Conservation (phyloP, 805 yeast genomes). For the Sugiyamaella valdiviana region DNA sequence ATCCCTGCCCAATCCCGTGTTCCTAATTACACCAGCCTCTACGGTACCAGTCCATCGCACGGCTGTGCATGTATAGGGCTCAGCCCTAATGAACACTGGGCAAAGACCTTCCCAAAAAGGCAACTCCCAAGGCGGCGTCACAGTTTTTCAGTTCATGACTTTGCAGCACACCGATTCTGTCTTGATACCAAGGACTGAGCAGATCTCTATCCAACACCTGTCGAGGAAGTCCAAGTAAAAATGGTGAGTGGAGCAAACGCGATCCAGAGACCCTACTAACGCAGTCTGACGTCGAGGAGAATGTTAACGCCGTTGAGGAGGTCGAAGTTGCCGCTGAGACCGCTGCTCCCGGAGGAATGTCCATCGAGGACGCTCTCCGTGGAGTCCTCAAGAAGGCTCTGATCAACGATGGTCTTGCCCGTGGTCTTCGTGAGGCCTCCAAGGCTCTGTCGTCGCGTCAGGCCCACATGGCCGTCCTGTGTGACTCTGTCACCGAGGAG, state of each 20-base stretch:
- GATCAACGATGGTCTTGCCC: conserved; percentile 99
- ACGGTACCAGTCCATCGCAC: no score
- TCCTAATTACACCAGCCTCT: no score
- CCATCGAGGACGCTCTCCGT: conserved; percentile 97
- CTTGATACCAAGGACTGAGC: conserved; percentile 28
- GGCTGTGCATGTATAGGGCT: conserved; percentile 1
- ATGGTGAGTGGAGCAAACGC: conserved; percentile 18
- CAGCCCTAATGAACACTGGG: neutral
- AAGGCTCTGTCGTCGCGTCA: conserved; percentile 97
- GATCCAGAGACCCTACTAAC: neutral
- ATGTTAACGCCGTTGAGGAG: conserved; percentile 67
- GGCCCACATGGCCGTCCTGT: conserved; percentile 95
- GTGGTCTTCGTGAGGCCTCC: conserved; percentile 99
- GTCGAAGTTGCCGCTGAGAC: conserved; percentile 75
- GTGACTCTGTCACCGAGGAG: conserved; percentile 98
- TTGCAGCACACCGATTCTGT: neutral
- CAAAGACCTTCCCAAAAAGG: neutral
- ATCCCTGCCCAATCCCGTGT: no score
- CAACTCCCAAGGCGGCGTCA: neutral
- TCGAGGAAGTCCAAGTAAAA: conserved; percentile 31
- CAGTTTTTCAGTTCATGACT: neutral
- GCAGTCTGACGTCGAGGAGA: conserved; percentile 87
- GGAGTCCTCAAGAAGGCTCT: conserved; percentile 96
- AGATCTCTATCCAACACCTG: conserved; percentile 23
- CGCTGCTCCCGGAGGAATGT: conserved; percentile 80